Evolutionary conservation across 192 early-diverging fungal genomes (phyloP), one percentile per base, ranked within the genome.

Genomic region (Thoreauomyces humboldtii): DNA sequence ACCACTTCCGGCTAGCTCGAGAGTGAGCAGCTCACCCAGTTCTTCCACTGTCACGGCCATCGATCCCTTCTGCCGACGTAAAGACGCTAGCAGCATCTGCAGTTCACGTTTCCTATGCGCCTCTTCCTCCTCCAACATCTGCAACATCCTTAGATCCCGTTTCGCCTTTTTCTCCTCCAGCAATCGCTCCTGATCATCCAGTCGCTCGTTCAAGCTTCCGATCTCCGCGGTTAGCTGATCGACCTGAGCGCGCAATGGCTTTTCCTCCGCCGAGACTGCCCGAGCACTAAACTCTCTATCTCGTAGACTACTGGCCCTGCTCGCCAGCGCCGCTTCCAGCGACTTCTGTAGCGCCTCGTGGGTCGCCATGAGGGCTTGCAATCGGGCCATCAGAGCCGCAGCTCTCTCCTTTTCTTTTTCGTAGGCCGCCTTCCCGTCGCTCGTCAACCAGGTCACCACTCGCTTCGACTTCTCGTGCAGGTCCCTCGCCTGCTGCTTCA

Each of bases 321-420:
- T n/a, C n/a, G n/a, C 44, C n/a, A 46, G 44, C 44, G 25, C 44
- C 3, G 19, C 34, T 0, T 51, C 29, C 22, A 64, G 34, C 27
- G 5, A 15, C 15, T 27, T 5, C 50, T 52, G 50, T 27, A 52
- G 9, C 2, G 7, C 50, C 29, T 66, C 53, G 31, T 45, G 54
- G 24, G 3, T 14, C 12, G 7, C 53, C 33, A 46, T 24, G 31
- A 66, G 19, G 42, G 6, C 22, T 17, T 32, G 34, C 1, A 57
- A 17, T 1, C 64, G 33, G 14, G 25, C 53, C 50, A 70, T 56
- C 17, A 70, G 35, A 37, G 43, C 31, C 24, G 52, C 31, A 32
- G 6, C 38, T 21, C 61, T 14, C 14, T 70, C 69, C 27, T 52
- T 46, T 48, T 70, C 69, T 24, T 45, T 41, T n/a, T 63, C 69